phyloP scores from a whole-genome alignment of 306 rosid species.

The Acmispon strigosus region DNA sequence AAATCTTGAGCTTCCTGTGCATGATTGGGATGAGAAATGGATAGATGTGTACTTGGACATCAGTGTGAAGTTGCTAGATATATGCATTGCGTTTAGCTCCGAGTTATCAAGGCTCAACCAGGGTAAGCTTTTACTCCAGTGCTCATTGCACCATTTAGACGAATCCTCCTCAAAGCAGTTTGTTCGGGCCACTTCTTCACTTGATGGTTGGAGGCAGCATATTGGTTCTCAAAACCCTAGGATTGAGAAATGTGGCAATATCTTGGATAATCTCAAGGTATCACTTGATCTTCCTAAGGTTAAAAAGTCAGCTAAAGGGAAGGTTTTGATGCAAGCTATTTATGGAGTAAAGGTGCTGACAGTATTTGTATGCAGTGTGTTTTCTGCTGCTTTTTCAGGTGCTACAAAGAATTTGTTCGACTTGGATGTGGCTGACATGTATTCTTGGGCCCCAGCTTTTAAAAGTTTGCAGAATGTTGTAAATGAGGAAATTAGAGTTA shows the following conservation, averaged over 20 bases:
- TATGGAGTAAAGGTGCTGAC: conserved; percentile 81
- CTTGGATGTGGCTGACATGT: conserved; percentile 42
- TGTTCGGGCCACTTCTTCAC: conserved; percentile 48
- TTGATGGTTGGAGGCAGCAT: conserved; percentile 75
- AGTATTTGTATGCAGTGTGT: conserved; percentile 61
- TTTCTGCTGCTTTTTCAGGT: conserved; percentile 62
- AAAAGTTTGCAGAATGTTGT: conserved; percentile 51
- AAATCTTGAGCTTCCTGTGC: conserved; percentile 62
- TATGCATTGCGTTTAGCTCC: conserved; percentile 75
- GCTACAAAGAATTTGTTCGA: conserved; percentile 41
- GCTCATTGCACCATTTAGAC: conserved; percentile 59
- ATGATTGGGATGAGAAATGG: conserved; percentile 92
- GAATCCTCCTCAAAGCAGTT: conserved; percentile 50
- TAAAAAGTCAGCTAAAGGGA: conserved; percentile 78
- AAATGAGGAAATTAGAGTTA: conserved; percentile 48
- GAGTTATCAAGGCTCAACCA: conserved; percentile 87
- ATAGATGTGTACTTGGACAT: conserved; percentile 81
- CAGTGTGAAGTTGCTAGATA: conserved; percentile 79
- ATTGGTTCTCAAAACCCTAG: conserved; percentile 49
- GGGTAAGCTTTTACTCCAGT: conserved; percentile 66
- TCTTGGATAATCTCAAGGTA: conserved; percentile 49
- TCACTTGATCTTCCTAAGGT: conserved; percentile 77
- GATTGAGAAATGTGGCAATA: conserved; percentile 52
- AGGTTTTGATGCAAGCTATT: conserved; percentile 78
- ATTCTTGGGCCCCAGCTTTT: conserved; percentile 70